A percentile compares a stretch with the other conserved stretches of the same genome.
phyloP scores from a whole-genome alignment of 1,284 basidiomycete genomes.

The Xerocomus amazonicus region DNA sequence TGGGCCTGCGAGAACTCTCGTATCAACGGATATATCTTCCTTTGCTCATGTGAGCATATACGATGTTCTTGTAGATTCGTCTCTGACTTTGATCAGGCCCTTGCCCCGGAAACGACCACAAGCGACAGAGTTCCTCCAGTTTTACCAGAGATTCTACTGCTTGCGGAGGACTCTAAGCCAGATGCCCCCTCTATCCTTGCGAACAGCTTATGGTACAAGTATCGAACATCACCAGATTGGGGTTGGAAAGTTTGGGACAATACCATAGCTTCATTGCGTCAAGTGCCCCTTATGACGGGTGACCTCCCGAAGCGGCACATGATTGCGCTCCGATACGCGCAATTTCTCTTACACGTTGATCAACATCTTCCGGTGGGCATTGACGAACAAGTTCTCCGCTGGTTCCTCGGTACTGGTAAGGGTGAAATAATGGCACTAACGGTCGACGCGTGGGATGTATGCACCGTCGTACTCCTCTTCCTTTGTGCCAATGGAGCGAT shows the following conservation, averaged over 20 bases:
- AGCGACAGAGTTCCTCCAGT: conserved; percentile 52
- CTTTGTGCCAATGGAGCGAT: conserved; percentile 66
- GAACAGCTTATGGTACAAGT: conserved; percentile 75
- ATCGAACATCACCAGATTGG: conserved; percentile 66
- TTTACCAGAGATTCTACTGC: conserved; percentile 63
- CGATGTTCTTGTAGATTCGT: background rate
- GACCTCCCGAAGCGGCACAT: conserved; percentile 44
- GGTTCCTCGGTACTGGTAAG: conserved; percentile 65
- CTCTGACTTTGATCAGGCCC: conserved; percentile 34
- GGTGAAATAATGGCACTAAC: conserved; percentile 55
- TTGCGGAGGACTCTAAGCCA: conserved; percentile 52
- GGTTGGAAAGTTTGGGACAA: conserved; percentile 79
- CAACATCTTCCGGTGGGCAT: conserved; percentile 69
- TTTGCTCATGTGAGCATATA: conserved; percentile 54
- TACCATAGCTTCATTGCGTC: conserved; percentile 63
- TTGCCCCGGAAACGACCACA: conserved; percentile 44
- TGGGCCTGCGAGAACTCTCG: conserved; percentile 49
- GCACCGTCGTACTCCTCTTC: conserved; percentile 58
- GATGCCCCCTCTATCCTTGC: conserved; percentile 68
- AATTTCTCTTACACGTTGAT: conserved; percentile 68
- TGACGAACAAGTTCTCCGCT: conserved; percentile 60
- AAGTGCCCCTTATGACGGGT: conserved; percentile 53
- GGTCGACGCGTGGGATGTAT: conserved; percentile 61
- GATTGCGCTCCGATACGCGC: conserved; percentile 61
- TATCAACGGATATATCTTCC: conserved; percentile 54